phyloP scores from a whole-genome alignment of 257 asterid species.

The Fraxinus anomala region DNA sequence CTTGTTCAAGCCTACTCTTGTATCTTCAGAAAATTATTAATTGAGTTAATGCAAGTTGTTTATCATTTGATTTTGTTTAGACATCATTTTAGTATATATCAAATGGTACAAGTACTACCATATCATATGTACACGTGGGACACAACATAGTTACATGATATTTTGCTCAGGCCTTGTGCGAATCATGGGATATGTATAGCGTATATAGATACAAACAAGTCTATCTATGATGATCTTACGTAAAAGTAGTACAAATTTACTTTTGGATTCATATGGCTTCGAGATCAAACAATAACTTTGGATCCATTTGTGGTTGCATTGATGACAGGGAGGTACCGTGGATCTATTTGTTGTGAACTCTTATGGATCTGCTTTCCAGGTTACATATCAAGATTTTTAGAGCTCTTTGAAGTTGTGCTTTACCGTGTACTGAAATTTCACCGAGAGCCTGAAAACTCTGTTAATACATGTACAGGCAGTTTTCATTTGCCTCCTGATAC shows the following conservation, averaged over 20 bases:
- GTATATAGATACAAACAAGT: background rate
- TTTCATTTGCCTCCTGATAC: slow-evolving; percentile 89
- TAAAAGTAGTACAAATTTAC: background rate
- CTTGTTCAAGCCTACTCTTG: background rate
- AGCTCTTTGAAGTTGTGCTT: slow-evolving; percentile 19
- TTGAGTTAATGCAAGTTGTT: background rate
- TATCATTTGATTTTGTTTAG: background rate
- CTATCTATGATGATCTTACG: background rate
- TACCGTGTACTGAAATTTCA: slow-evolving; percentile 19
- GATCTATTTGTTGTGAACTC: slow-evolving; percentile 94
- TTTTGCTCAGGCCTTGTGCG: background rate
- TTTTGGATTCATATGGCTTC: slow-evolving; percentile 12
- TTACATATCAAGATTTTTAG: slow-evolving; percentile 25
- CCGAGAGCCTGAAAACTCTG: slow-evolving; percentile 20
- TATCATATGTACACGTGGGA: background rate
- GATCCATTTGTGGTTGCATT: slow-evolving; percentile 24
- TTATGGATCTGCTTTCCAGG: slow-evolving; percentile 96
- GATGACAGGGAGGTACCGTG: slow-evolving; percentile 67
- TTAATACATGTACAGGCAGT: slow-evolving; percentile 55
- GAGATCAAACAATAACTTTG: slow-evolving; percentile 11
- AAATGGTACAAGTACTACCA: background rate
- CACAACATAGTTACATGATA: background rate
- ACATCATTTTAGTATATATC: background rate
- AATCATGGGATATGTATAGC: background rate
- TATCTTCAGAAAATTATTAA: background rate